Percentiles rank a stretch among this genome's conserved stretches.
These are phyloP conservation scores for Phytophthora hybrid DNA, from an alignment of 352 stramenopile species.

Conservation along the genomic window DNA sequence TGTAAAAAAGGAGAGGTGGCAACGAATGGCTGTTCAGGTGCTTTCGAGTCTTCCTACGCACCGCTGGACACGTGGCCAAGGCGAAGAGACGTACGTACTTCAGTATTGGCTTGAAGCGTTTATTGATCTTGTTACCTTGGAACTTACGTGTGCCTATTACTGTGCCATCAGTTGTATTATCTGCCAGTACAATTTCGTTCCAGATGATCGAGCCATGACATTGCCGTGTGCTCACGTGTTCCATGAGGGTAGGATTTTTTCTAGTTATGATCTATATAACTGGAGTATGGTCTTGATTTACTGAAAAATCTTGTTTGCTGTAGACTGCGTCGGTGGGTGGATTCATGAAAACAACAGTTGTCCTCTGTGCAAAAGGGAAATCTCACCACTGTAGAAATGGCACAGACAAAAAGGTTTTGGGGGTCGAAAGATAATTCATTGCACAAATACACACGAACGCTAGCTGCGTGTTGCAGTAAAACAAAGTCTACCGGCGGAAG, in stretches of 20 bases:
- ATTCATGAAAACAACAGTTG: constrained; percentile 85
- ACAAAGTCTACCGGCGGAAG: constrained; percentile 27
- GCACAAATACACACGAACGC: constrained; percentile 16
- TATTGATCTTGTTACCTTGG: not conserved
- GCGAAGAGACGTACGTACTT: constrained; percentile 63
- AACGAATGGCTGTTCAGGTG: constrained; percentile 65
- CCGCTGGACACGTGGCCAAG: constrained; percentile 52
- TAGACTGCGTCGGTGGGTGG: constrained; percentile 77
- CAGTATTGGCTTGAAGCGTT: not conserved
- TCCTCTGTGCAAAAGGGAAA: constrained; percentile 77
- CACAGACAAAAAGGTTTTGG: not conserved
- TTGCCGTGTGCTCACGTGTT: constrained; percentile 82
- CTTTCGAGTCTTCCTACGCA: constrained; percentile 72
- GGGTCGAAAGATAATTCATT: constrained; percentile 21
- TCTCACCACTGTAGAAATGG: constrained; percentile 41
- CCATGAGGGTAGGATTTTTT: constrained; percentile 58
- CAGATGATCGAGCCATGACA: constrained; percentile 67
- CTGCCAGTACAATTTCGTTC: constrained; percentile 72
- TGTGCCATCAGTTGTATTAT: constrained; percentile 63
- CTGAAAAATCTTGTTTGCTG: not conserved
- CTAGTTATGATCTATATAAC: not conserved
- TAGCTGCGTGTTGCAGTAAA: not conserved
- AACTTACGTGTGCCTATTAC: constrained; percentile 2
- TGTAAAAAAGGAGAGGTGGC: constrained; percentile 82
- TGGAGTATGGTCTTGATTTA: not conserved